A percentile compares a stretch with the other conserved stretches of the same genome.
These are phyloP conservation scores for Curvularia sp. DNA, from an alignment of 2,329 filamentous ascomycete species.

Conservation along the genomic window DNA sequence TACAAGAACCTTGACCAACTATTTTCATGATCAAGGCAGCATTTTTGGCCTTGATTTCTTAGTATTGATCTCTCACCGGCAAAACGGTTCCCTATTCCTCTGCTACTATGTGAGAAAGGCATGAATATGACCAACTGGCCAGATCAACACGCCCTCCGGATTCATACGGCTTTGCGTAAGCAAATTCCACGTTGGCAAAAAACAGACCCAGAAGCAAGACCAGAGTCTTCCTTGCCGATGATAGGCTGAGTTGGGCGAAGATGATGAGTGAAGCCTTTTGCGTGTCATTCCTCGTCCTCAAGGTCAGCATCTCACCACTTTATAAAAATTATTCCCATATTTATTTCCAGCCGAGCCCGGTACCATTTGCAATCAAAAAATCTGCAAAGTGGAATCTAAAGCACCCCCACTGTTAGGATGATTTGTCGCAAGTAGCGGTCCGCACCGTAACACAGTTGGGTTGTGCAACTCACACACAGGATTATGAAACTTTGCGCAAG, in stretches of 20 bases:
- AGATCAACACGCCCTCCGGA: neutral
- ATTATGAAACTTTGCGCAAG: neutral
- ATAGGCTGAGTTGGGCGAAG: neutral
- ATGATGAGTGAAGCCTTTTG: neutral
- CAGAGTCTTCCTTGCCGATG: neutral
- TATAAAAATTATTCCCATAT: neutral
- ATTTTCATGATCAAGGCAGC: neutral
- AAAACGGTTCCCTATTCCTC: neutral
- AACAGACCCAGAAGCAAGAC: neutral
- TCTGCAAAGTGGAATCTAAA: neutral
- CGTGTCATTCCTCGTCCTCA: neutral
- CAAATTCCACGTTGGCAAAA: neutral
- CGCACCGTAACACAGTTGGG: constrained; percentile 3
- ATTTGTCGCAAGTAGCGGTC: neutral
- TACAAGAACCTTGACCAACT: neutral
- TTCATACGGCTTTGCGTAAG: neutral
- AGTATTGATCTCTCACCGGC: neutral
- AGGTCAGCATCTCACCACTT: neutral
- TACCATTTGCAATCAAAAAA: neutral
- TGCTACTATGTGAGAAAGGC: neutral
- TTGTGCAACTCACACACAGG: neutral
- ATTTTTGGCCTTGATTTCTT: neutral
- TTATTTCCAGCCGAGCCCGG: neutral
- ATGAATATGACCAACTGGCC: neutral
- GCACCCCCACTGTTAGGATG: neutral